Base-by-base conservation (phyloP, 768 basidiomycete genomes). In the Panaeolus cyanescens region DNA sequence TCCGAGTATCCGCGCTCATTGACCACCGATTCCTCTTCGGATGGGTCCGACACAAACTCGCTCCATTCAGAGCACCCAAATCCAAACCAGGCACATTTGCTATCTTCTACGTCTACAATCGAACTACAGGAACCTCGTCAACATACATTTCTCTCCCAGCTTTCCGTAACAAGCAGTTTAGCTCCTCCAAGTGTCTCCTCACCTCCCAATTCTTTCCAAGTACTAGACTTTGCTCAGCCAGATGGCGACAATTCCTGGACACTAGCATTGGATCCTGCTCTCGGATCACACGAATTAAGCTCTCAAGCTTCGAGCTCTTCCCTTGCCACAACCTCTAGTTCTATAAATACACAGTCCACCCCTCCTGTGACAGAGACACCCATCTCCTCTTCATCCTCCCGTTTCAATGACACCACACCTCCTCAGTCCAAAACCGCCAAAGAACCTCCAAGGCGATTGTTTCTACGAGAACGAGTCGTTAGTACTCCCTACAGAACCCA, bases 161-260 rank as follows among this genome's bases (percentile, higher is more conserved):
- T 28, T 22, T 32, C 32, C 10, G 25, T 34, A 56, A 34, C 55
- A 15, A 33, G 28, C 58, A 60, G 34, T 15, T 30, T 40, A 39
- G 37, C 34, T 36, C 59, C 13, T 20, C 22, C 2, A 15, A 50
- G 2, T 28, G 25, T 50, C 8, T 28, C 45, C 3, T 50, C 45
- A 4, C 45, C 45, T 9, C 45, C 45, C 7, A 30, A 28, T 13
- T 50, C 45, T 10, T 50, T 59, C 22, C 45, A 59, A 22, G 39
- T 59, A 19, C 53, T 67, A 22, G 55, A 56, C 15, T 59, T 73
- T 22, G 65, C 71, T 28, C 73, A 75, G 55, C 71, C 72, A 13
- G 68, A 70, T 37, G 72, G 71, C 17, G 62, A 69, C 50, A 63
- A 68, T 53, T 65, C 74, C 2, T 74, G 74, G 74, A 73, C 74